A percentile compares a stretch with the other conserved stretches of the same genome.
Conservation (phyloP, 1,284 basidiomycete genomes). For the Sphagnurus paluster region DNA sequence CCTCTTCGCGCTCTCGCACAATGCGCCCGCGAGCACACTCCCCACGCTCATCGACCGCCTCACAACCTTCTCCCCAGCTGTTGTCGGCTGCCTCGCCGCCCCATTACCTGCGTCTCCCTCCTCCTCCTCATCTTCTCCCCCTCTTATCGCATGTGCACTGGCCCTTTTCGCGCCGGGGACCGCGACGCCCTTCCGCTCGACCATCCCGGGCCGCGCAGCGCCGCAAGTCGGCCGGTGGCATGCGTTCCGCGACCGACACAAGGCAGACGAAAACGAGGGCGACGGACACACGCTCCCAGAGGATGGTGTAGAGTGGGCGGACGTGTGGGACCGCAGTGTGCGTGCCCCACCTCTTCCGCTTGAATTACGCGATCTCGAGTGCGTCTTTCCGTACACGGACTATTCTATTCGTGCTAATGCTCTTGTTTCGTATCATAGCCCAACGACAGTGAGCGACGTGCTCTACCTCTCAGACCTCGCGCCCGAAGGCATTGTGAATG, state of each 20-base stretch:
- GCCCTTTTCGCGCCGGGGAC: slow-evolving; percentile 42
- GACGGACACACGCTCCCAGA: slow-evolving; percentile 16
- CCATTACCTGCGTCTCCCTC: slow-evolving; percentile 33
- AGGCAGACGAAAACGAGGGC: slow-evolving; percentile 26
- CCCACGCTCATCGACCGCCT: slow-evolving; percentile 45
- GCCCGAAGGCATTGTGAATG: slow-evolving; percentile 59
- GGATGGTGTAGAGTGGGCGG: slow-evolving; percentile 43
- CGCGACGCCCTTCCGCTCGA: slow-evolving; percentile 55
- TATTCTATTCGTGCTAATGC: neutral
- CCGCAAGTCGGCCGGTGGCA: slow-evolving; percentile 71
- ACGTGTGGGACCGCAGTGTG: slow-evolving; percentile 43
- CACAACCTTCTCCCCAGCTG: slow-evolving; percentile 38
- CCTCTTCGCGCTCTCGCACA: slow-evolving; percentile 54
- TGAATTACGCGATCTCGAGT: slow-evolving; percentile 39
- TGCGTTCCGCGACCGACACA: slow-evolving; percentile 42
- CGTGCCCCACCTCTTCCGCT: slow-evolving; percentile 32
- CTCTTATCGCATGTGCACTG: slow-evolving; percentile 51
- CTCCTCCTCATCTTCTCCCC: no score
- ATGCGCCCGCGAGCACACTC: slow-evolving; percentile 38
- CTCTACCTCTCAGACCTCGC: slow-evolving; percentile 65
- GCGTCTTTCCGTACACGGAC: slow-evolving; percentile 19
- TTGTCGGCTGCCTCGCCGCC: slow-evolving; percentile 61
- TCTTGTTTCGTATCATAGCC: slow-evolving; percentile 25
- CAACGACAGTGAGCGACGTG: slow-evolving; percentile 45
- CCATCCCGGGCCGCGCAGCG: slow-evolving; percentile 53